Evolutionary conservation across 2,329 filamentous ascomycete species (phyloP).

Genomic region (Xylaria sp.): DNA sequence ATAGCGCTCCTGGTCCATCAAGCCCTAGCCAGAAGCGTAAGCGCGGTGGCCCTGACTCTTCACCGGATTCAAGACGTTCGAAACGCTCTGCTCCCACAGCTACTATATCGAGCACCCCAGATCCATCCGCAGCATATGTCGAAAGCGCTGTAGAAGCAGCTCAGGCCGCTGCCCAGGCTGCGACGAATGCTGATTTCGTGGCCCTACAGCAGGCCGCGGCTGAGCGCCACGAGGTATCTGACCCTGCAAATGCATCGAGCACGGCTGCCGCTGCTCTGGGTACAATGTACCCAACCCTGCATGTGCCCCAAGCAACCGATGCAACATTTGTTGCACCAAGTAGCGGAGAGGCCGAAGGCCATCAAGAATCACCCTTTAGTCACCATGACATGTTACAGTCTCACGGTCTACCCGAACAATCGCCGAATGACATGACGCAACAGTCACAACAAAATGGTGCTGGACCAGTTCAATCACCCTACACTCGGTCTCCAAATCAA

Average conservation of each 20-base stretch:
- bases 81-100: slow-evolving; percentile 62
- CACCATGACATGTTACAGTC: slow-evolving; percentile 51
- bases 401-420: slow-evolving; percentile 51
- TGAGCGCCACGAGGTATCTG: slow-evolving; percentile 58
- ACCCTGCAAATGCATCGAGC: slow-evolving; percentile 65
- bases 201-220: slow-evolving; percentile 65
- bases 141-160: slow-evolving; percentile 63
- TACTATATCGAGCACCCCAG: slow-evolving; percentile 54
- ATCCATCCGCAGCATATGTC: slow-evolving; percentile 61
- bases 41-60: slow-evolving; percentile 58
- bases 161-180: slow-evolving; percentile 52
- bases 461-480: slow-evolving; percentile 42
- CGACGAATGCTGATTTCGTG: slow-evolving; percentile 63
- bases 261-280: slow-evolving; percentile 69
- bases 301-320: slow-evolving; percentile 67
- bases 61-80: slow-evolving; percentile 59
- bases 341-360: slow-evolving; percentile 52
- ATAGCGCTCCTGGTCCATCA: slow-evolving; percentile 54
- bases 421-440: slow-evolving; percentile 41
- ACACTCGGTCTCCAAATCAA: slow-evolving; percentile 55
- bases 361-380: slow-evolving; percentile 50
- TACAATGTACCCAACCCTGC: slow-evolving; percentile 68
- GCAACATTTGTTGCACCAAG: slow-evolving; percentile 68
- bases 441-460: slow-evolving; percentile 54
- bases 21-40: slow-evolving; percentile 65